These are phyloP conservation scores for Chlamydomonas sp. DNA, from an alignment of 139 green algal genomes.

Conservation along the genomic window DNA sequence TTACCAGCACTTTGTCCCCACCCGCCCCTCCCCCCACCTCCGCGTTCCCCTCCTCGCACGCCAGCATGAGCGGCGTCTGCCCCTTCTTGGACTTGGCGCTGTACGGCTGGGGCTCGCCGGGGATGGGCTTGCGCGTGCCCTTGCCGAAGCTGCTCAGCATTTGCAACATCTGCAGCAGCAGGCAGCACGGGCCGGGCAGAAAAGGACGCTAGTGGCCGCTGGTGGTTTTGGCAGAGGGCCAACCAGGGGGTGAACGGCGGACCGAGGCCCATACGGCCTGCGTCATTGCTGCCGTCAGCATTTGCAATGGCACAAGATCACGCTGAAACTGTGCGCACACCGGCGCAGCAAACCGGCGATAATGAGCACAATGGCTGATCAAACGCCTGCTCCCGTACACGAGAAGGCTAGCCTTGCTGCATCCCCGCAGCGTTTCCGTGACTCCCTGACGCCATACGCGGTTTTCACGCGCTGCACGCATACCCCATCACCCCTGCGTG, in stretches of 20 bases:
- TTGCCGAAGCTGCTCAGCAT: slow-evolving; percentile 15
- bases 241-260: too few relatives aligned
- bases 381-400: not conserved
- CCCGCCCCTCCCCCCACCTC: slow-evolving; percentile 8
- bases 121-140: slow-evolving; percentile 32
- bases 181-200: not conserved
- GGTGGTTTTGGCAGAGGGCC: not conserved
- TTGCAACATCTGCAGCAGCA: slow-evolving; percentile 13
- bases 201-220: not conserved
- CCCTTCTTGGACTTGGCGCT: slow-evolving; percentile 32
- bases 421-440: not conserved
- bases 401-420: not conserved
- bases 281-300: too few relatives aligned
- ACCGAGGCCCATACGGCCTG: too few relatives aligned
- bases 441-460: not conserved
- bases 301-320: not conserved
- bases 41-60: slow-evolving; percentile 23
- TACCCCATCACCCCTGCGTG: too few relatives aligned
- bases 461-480: too few relatives aligned
- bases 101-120: slow-evolving; percentile 24
- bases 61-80: slow-evolving; percentile 39
- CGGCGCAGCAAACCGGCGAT: not conserved
- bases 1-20: too few relatives aligned
- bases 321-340: not conserved
- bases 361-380: too few relatives aligned